Evolutionary conservation across 1,284 basidiomycete genomes (phyloP).

Genomic region (Athelia psychrophila): DNA sequence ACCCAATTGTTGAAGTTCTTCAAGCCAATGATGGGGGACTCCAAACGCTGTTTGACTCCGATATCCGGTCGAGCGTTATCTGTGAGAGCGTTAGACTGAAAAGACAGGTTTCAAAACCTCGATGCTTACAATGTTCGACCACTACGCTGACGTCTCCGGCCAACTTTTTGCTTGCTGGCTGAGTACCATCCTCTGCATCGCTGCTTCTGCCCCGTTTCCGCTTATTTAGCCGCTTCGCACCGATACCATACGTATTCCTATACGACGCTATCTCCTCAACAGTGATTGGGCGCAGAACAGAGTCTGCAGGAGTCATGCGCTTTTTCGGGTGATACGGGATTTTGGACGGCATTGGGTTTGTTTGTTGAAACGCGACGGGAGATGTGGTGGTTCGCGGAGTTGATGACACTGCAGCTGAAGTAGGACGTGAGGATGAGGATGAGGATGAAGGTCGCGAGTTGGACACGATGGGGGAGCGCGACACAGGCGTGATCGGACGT

Average conservation of each 20-base stretch:
- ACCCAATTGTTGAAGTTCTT: constrained; percentile 99
- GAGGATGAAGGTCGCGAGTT: constrained; percentile 27
- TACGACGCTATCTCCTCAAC: constrained; percentile 59
- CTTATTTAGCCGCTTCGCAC: constrained; percentile 54
- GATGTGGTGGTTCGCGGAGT: constrained; percentile 17
- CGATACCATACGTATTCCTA: constrained; percentile 55
- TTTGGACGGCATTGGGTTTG: constrained; percentile 20
- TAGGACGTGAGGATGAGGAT: constrained; percentile 24
- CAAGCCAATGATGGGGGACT: constrained; percentile 95
- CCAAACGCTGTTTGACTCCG: constrained; percentile 77
- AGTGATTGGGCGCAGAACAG: constrained; percentile 64
- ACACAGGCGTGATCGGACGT: constrained; percentile 20
- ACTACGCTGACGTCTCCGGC: constrained; percentile 67
- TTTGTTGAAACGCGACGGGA: constrained; percentile 25
- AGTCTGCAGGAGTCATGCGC: constrained; percentile 56
- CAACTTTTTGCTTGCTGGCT: constrained; percentile 46
- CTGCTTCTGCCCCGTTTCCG: constrained; percentile 50
- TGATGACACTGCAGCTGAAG: constrained; percentile 13
- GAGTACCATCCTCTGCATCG: constrained; percentile 35
- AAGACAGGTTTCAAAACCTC: constrained; percentile 4
- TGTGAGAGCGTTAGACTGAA: constrained; percentile 26
- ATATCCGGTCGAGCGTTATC: constrained; percentile 94
- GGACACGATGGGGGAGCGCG: constrained; percentile 24
- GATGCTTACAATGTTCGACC: constrained; percentile 65
- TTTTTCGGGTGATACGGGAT: constrained; percentile 64